Evolutionary conservation across 1,139 yeast genomes (phyloP), one percentile per base, ranked within the genome.

Genomic region (Yamadazyma diospyri): DNA sequence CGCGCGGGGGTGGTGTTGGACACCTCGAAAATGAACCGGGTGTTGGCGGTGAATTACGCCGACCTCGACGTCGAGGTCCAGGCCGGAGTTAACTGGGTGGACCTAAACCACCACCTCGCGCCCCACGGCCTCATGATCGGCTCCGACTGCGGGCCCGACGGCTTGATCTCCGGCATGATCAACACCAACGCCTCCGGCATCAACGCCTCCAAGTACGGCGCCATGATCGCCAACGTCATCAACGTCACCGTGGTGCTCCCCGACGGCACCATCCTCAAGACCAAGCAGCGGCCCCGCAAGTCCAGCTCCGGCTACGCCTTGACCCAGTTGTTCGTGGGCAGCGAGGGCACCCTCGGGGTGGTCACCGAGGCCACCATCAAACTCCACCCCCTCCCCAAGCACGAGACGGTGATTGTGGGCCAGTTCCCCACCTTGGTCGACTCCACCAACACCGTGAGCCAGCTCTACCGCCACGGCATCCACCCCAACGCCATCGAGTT

Each of bases 321-420:
- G 36, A 68, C 72, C 1, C 66, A 65, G 9, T 48, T 68, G 23
- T 64, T 68, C 37, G 50, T 68, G 16, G 73, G 73, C 1, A 65
- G 72, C 45, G 74, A 68, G 45, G 73, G 74, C 2, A 68, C 74
- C 0, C 49, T 68, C 32, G 74, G 73, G 1, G 57, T 68, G 8
- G 61, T 68, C 7, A 68, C 74, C 3, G 73, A 68, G 39, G 72
- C 71, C 4, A 63, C 66, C 0, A 58, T 66, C 9, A 64, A 64
- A 36, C 46, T 68, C 7, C 69, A 66, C 34, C 69, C 68, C 5
- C 51, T 53, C 26, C 72, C 73, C 1, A 53, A 48, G 31, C 48
- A 45, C 29, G 72, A 66, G 40, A 61, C 69, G 1, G 73, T 68
- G 13, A 67, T 63, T 11, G 72, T 68, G 4, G 70, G 65, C 4